Evolutionary conservation across 257 asterid species (phyloP), one percentile per base, ranked within the genome.

Genomic region (Solanum sejunctum): DNA sequence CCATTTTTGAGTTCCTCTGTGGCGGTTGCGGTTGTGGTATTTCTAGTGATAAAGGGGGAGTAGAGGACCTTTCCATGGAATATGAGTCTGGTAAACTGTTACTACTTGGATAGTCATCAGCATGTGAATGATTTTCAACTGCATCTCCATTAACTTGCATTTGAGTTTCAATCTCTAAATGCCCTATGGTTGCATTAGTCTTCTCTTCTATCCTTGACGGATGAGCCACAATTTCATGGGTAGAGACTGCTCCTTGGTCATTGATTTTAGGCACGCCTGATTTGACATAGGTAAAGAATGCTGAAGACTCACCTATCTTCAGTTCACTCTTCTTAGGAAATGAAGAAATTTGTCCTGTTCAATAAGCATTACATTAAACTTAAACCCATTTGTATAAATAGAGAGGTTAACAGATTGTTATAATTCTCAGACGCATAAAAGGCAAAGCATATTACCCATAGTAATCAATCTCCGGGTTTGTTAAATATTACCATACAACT

Each of bases 261-360:
- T 85, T 88, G 90, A 85, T 87, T 83, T 83, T 92, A 67, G 91
- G 92, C 16, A 88, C 79, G 92, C 82, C 88, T 83, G 97, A 90
- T 89, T 95, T 97, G 87, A 97, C 95, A 55, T 97, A 97, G 47
- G 97, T 92, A 91, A 95, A 97, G 88, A 97, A 97, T 32, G 99
- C 99, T 4, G 99, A 97, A 79, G 98, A 94, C 61, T 89, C 98
- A 8, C 98, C 99, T 60, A 97, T 95, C 92, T 88, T 95, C 84
- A 97, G 86, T 85, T 90, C 92, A 66, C 91, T 92, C 91, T 90
- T 95, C 93, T 87, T 92, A 81, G 90, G 92, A 88, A 92, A 92
- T 66, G 93, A 85, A 57, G 89, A 86, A 54, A 87, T 54, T 88
- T 90, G 89, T 82, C 95, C 99, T 97, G 93, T 78, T 52, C 83